A percentile compares a stretch with the other conserved stretches of the same genome.
Evolutionary conservation across 306 rosid genomes (phyloP).

Genomic region (Cicer cuneatum): DNA sequence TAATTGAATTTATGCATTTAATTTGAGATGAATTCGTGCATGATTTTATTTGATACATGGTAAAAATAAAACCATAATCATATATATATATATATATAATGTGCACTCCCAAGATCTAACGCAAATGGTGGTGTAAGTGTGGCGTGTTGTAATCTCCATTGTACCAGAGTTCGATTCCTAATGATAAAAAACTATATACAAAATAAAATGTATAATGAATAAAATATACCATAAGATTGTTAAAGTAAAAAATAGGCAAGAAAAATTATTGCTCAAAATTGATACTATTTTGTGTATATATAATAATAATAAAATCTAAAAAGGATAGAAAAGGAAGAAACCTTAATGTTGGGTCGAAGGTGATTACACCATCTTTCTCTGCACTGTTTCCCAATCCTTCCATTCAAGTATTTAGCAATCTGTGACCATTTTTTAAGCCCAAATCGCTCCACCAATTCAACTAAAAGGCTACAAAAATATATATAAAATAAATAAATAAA

Average conservation of each 20-base stretch:
- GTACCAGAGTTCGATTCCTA: no score
- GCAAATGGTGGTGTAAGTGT: no score
- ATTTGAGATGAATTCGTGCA: background rate
- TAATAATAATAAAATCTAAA: background rate
- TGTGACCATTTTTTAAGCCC: slow-evolving; percentile 77
- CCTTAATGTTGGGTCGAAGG: slow-evolving; percentile 81
- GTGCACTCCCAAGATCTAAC: no score
- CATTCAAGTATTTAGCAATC: slow-evolving; percentile 58
- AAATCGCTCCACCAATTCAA: slow-evolving; percentile 50
- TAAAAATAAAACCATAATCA: background rate
- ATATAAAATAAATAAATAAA: background rate
- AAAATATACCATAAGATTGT: no score
- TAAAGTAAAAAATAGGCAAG: background rate
- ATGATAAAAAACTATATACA: no score
- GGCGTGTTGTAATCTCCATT: no score
- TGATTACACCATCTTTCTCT: slow-evolving; percentile 94
- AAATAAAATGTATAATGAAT: no score
- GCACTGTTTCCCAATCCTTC: slow-evolving; percentile 87
- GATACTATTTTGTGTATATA: background rate
- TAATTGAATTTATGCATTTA: background rate
- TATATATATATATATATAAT: no score
- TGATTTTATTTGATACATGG: background rate
- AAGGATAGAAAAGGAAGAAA: background rate
- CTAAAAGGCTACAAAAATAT: slow-evolving; percentile 54
- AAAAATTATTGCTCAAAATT: background rate